phyloP scores from a whole-genome alignment of 2,329 filamentous ascomycete genomes.

The Colletotrichum sp. region DNA sequence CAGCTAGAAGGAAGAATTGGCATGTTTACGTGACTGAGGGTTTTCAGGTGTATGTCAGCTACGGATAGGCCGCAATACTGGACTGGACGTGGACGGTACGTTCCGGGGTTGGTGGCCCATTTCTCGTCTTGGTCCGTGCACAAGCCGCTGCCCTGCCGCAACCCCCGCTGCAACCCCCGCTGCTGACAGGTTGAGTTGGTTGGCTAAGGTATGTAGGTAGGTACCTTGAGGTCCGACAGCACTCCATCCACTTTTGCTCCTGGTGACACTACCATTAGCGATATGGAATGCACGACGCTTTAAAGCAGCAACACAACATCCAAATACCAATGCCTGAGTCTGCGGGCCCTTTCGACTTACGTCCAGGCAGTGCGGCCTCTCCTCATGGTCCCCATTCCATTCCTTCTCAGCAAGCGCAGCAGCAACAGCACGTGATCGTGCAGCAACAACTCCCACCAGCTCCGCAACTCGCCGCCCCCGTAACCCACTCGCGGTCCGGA shows the following conservation, averaged over 20 bases:
- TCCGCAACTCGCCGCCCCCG: neutral
- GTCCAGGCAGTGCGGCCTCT: neutral
- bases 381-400: slow-evolving; percentile 12
- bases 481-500: slow-evolving; percentile 19
- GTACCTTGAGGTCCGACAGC: neutral
- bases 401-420: slow-evolving; percentile 23
- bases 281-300: neutral
- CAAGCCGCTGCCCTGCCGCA: slow-evolving; percentile 5
- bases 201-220: neutral
- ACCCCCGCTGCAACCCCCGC: neutral
- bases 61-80: neutral
- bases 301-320: slow-evolving; percentile 21
- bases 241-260: neutral
- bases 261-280: neutral
- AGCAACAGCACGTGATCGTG: neutral
- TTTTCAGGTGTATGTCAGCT: neutral
- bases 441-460: slow-evolving; percentile 21
- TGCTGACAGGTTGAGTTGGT: neutral
- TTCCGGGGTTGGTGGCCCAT: neutral
- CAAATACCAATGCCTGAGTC: slow-evolving; percentile 1
- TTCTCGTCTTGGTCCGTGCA: neutral
- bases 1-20: neutral
- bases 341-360: slow-evolving; percentile 2
- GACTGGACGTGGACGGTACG: neutral
- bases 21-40: neutral